Evolutionary conservation across 2,329 filamentous ascomycete species (phyloP), one percentile per base, ranked within the genome.

Genomic region (Cryphonectria japonica): DNA sequence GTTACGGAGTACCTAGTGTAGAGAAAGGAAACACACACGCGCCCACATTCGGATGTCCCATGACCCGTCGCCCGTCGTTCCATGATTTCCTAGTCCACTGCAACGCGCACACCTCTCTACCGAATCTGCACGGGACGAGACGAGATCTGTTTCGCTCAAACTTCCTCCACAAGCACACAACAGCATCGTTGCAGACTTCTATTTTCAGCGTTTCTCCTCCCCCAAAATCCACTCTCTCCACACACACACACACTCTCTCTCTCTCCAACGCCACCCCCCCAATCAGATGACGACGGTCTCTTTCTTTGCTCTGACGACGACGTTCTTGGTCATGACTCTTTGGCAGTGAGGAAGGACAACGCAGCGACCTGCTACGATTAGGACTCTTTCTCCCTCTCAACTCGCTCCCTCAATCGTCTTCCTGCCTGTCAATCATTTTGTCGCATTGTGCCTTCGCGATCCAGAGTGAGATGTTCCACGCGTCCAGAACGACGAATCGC

Each of bases 141-240:
- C 59, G 59, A 61, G 16, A 37, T 61, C 59, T 61, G 59, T 61
- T 61, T 61, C 59, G 59, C 46, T 22, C 7, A 50, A 11, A 50
- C 19, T n/a, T 61, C 2, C 11, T 32, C 14, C 54, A 19, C 54
- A 8, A 16, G 29, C 26, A 29, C 52, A 57, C 22, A n/a, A 29
- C 52, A 26, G 13, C 5, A 13, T 29, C 14, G 29, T 8, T 3
- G 32, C 59, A 39, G 34, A 11, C 2, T 34, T 61, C 59, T 61
- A 61, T 61, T 39, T 39, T 34, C 19, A n/a, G 59, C 59, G 22
- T n/a, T 34, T n/a, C 19, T n/a, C 13, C n/a, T 13, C 26, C 54
- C 32, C 29, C 19, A 26, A 14, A 41, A 41, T 9, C 39, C 39
- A 41, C 39, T 13, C 39, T 13, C 26, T 26, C 39, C 39, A 41